These are phyloP conservation scores for Gossypium lobatum DNA, from an alignment of 441 rosid genomes.

Conservation along the genomic window DNA sequence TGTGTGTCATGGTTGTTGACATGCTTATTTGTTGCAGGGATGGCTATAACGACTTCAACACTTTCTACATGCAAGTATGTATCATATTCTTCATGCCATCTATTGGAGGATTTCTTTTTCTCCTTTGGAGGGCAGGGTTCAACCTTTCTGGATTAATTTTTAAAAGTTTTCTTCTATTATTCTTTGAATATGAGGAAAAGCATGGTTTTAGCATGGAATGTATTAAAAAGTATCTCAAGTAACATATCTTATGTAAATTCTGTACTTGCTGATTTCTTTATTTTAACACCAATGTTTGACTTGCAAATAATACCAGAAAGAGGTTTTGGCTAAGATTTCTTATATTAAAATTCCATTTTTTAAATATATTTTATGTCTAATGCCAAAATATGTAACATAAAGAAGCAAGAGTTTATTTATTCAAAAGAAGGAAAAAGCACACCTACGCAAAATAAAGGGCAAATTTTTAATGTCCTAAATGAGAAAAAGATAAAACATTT, in stretches of 20 bases:
- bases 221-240: background rate
- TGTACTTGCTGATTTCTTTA: background rate
- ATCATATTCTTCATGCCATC: slow-evolving; percentile 1
- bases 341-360: background rate
- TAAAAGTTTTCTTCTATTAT: background rate
- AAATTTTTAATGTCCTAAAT: background rate
- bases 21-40: slow-evolving; percentile 62
- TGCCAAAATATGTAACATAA: background rate
- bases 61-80: slow-evolving; percentile 99
- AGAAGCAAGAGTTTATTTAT: background rate
- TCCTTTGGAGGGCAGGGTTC: background rate
- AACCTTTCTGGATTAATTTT: background rate
- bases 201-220: background rate
- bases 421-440: background rate
- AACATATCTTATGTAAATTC: background rate
- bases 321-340: background rate
- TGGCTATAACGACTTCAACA: slow-evolving; percentile 99
- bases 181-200: background rate
- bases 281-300: background rate
- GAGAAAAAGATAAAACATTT: background rate
- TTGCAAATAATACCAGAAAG: background rate
- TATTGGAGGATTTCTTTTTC: background rate
- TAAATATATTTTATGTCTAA: background rate
- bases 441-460: background rate
- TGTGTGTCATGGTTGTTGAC: slow-evolving; percentile 11